Conservation (phyloP, 1,139 yeast species). For the Scheffersomyces cryptocercus region DNA sequence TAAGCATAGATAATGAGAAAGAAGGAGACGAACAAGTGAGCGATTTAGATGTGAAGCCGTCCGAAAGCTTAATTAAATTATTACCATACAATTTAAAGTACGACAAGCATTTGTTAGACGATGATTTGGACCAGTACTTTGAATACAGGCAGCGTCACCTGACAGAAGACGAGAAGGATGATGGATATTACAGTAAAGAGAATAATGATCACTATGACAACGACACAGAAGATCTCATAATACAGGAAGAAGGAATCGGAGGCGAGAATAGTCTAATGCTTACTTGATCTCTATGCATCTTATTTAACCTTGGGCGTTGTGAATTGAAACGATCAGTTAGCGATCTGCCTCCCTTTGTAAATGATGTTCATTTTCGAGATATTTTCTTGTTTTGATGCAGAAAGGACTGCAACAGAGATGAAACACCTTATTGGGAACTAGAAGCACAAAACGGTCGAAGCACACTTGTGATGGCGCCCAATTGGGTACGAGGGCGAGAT, state of each 20-base stretch:
- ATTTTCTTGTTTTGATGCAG: no score
- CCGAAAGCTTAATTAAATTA: conserved; percentile 19
- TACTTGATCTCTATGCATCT: neutral
- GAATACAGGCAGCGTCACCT: conserved; percentile 9
- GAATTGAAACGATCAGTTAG: no score
- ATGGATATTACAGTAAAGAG: neutral
- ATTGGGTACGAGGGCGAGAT: no score
- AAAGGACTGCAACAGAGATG: no score
- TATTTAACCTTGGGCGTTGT: no score
- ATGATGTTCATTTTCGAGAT: no score
- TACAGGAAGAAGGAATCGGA: conserved; percentile 17
- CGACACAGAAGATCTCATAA: conserved; percentile 4
- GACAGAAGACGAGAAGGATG: neutral
- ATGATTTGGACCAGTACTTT: conserved; percentile 22
- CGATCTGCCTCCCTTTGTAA: no score
- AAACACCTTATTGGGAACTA: no score
- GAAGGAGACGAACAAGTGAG: conserved; percentile 10
- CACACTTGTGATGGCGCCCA: no score
- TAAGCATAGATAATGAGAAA: conserved; percentile 21
- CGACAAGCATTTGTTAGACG: conserved; percentile 23
- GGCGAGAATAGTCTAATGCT: conserved; percentile 18
- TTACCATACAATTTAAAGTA: conserved; percentile 38
- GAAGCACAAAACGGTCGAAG: no score
- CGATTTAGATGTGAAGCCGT: conserved; percentile 19
- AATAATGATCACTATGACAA: no score